Base-by-base conservation (phyloP, 495 filamentous ascomycete genomes). In the Talaromyces proteolyticus region DNA sequence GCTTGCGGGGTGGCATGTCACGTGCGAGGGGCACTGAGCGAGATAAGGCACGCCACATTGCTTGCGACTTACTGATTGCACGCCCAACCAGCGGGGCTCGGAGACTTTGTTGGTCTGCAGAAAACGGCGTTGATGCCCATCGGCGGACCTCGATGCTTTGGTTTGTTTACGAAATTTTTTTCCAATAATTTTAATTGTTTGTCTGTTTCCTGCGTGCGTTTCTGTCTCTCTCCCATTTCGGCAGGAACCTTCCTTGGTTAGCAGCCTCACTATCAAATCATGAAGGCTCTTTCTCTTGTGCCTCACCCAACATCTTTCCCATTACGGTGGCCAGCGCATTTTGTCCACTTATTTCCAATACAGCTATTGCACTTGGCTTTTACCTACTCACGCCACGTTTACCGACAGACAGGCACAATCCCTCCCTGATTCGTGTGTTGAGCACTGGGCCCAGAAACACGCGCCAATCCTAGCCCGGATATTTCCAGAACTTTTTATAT, bases 221-320 rank as follows among this genome's bases (percentile, higher is more conserved):
- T 29, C 26, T 20, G 44, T 37, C 44, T 37, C n/a, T 38, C 18
- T 4, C 25, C 44, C 44, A 37, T 24, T 29, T 14, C 26, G 24
- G 34, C 25, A 18, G 43, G 26, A 17, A 25, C 18, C 23, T 45
- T 26, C 26, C 20, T 19, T 41, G 23, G 37, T 19, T 36, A n/a
- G 47, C 24, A 20, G 47, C 47, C 24, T 40, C 34, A 40, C 23
- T 21, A 53, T 53, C 66, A 57, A 74, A 74, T 55, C 59, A 74
- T 74, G 70, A 74, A 68, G 69, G 63, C 67, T 61, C 65, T 59
- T 58, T 58, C 60, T 48, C 60, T 60, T 49, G 55, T 24, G 17
- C 42, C 45, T 42, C 58, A 53, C 48, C 58, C 53, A 50, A 61
- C 57, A 51, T 51, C 55, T 57, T 60, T 52, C 57, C 52, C 58